phyloP scores from a whole-genome alignment of 306 rosid genomes.

The Cucurbita ficifolia region DNA sequence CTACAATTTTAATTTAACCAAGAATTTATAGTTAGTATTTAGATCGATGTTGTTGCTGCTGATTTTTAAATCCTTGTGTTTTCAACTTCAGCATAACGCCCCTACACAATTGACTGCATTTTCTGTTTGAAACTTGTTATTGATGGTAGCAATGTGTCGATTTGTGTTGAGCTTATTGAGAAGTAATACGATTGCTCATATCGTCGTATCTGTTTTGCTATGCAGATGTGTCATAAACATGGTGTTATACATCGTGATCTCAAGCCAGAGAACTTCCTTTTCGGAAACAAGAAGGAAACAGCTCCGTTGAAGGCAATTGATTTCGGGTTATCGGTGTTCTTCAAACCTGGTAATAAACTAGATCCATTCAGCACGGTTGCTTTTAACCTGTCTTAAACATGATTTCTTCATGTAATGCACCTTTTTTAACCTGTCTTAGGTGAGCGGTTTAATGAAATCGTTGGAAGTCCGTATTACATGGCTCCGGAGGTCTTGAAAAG shows the following conservation, averaged over 20 bases:
- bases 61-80: not conserved
- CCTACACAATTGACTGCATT: not conserved
- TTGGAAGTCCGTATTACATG: slow-evolving; percentile 81
- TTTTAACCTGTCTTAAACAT: not conserved
- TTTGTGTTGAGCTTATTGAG: not conserved
- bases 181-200: not conserved
- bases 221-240: slow-evolving; percentile 22
- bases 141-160: not conserved
- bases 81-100: not conserved
- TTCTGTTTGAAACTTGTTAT: not conserved
- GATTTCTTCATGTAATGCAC: not conserved
- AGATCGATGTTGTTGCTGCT: not conserved
- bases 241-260: slow-evolving; percentile 27
- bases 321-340: slow-evolving; percentile 22
- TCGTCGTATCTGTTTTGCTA: not conserved
- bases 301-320: slow-evolving; percentile 21
- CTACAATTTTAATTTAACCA: not conserved
- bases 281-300: slow-evolving; percentile 22
- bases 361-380: not conserved
- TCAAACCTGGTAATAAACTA: slow-evolving; percentile 15
- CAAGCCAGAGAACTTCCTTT: slow-evolving; percentile 21
- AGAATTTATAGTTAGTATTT: not conserved
- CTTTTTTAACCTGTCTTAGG: slow-evolving; percentile 17
- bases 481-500: slow-evolving; percentile 81
- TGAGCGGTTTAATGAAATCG: slow-evolving; percentile 40